phyloP scores from a whole-genome alignment of 2,329 filamentous ascomycete species.

The Pleoardoris graminearum region DNA sequence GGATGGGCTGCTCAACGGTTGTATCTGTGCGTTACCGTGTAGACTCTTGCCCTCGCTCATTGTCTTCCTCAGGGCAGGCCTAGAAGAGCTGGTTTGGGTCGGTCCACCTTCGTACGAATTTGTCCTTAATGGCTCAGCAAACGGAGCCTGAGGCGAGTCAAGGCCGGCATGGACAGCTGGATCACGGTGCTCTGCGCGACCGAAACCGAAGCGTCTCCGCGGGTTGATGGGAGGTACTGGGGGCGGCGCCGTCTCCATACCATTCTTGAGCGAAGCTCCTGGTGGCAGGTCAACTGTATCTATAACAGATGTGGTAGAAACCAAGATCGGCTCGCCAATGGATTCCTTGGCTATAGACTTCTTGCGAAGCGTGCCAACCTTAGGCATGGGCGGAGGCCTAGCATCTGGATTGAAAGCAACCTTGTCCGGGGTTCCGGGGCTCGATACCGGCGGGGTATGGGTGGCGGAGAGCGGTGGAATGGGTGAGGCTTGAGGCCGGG shows the following conservation, averaged over 20 bases:
- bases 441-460: conserved; percentile 58
- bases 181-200: conserved; percentile 46
- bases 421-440: conserved; percentile 48
- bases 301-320: conserved; percentile 60
- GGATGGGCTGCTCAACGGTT: conserved; percentile 25
- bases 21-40: conserved; percentile 42
- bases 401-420: conserved; percentile 37
- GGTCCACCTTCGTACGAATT: conserved; percentile 51
- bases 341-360: conserved; percentile 62
- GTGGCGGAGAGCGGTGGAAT: conserved; percentile 55
- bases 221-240: conserved; percentile 65
- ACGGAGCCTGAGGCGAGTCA: conserved; percentile 38
- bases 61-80: conserved; percentile 52
- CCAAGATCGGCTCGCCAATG: conserved; percentile 63
- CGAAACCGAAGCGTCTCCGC: conserved; percentile 54
- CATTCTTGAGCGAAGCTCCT: conserved; percentile 59
- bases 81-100: conserved; percentile 39
- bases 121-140: conserved; percentile 43
- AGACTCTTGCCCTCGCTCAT: conserved; percentile 56
- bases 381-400: conserved; percentile 29
- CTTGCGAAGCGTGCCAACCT: conserved; percentile 52
- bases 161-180: conserved; percentile 43
- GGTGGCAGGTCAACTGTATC: conserved; percentile 61
- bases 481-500: conserved; percentile 49
- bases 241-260: conserved; percentile 49